These are phyloP conservation scores for Xylariaceae sp. DNA, from an alignment of 2,329 filamentous ascomycete genomes.

Conservation along the genomic window DNA sequence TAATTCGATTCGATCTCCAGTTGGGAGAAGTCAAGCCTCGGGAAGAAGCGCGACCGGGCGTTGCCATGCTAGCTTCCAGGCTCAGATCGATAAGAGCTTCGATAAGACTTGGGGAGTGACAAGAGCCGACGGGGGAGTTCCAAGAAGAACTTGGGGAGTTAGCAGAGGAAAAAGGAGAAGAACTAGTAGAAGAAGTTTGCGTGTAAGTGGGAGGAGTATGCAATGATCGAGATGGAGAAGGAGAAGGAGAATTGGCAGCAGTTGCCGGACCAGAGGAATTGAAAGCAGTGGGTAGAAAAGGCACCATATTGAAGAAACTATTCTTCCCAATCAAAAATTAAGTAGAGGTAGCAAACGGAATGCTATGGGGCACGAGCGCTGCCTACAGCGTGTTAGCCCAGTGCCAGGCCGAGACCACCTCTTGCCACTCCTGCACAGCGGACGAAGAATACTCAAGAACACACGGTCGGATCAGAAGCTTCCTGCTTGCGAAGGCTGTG, in stretches of 20 bases:
- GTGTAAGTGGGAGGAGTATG: constrained; percentile 25
- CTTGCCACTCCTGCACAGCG: too few species aligned
- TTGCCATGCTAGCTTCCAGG: constrained; percentile 15
- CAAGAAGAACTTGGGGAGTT: too few species aligned
- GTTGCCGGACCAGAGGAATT: constrained; percentile 17
- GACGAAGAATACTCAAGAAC: too few species aligned
- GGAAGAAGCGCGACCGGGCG: too few species aligned
- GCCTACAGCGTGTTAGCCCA: constrained; percentile 29
- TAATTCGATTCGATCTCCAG: constrained; percentile 25
- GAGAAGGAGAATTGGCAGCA: constrained; percentile 24
- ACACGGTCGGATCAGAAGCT: too few species aligned
- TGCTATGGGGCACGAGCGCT: constrained; percentile 22
- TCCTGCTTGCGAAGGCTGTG: too few species aligned
- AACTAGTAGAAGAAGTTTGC: constrained; percentile 25
- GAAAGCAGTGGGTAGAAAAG: constrained; percentile 16
- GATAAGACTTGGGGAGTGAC: constrained; percentile 20
- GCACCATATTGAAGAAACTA: constrained; percentile 27
- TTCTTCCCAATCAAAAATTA: constrained; percentile 14
- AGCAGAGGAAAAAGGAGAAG: constrained; percentile 3
- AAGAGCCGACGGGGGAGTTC: constrained; percentile 11
- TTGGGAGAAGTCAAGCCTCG: constrained; percentile 28
- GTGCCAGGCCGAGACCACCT: too few species aligned
- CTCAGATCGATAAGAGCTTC: constrained; percentile 23
- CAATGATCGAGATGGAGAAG: constrained; percentile 29
- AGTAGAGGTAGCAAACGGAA: constrained; percentile 30